phyloP scores from a whole-genome alignment of 169 alveolate species.

The Eimeria praecox region DNA sequence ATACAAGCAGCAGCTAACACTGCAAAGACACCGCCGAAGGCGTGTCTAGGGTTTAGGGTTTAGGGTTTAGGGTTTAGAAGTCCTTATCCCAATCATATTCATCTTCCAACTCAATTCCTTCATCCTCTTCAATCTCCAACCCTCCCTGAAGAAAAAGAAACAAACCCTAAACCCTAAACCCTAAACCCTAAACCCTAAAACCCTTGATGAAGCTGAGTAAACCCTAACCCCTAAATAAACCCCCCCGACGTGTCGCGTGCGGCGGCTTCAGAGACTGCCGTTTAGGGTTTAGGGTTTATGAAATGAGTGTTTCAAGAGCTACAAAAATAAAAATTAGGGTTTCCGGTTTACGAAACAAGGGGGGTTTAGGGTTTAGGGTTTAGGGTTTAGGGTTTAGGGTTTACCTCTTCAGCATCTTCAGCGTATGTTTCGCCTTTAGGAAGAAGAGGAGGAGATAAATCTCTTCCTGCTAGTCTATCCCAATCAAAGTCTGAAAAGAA shows the following conservation, averaged over 20 bases:
- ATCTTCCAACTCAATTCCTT: conserved; percentile 55
- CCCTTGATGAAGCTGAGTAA: no score
- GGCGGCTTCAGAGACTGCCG: not conserved
- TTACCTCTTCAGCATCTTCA: conserved; percentile 83
- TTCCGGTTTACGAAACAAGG: no score
- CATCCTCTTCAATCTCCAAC: conserved; percentile 73
- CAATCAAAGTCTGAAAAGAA: conserved; percentile 90
- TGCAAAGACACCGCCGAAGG: not conserved
- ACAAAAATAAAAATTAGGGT: no score
- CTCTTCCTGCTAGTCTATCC: conserved; percentile 94
- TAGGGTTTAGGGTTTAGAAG: conserved; percentile 37
- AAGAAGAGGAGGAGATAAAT: conserved; percentile 90
- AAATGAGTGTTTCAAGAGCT: no score
- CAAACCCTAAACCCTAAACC: not conserved
- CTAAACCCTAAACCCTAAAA: not conserved
- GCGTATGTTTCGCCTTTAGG: conserved; percentile 91
- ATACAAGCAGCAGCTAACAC: not conserved
- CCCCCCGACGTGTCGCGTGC: no score
- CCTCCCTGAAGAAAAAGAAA: not conserved
- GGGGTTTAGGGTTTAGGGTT: not conserved
- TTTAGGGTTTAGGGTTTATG: not conserved
- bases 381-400: not conserved
- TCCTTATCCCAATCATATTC: conserved; percentile 82
- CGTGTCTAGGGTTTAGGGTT: conserved; percentile 14
- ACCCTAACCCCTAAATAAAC: not conserved